Conservation (phyloP, 169 alveolate species). For the Fabrea salina region DNA sequence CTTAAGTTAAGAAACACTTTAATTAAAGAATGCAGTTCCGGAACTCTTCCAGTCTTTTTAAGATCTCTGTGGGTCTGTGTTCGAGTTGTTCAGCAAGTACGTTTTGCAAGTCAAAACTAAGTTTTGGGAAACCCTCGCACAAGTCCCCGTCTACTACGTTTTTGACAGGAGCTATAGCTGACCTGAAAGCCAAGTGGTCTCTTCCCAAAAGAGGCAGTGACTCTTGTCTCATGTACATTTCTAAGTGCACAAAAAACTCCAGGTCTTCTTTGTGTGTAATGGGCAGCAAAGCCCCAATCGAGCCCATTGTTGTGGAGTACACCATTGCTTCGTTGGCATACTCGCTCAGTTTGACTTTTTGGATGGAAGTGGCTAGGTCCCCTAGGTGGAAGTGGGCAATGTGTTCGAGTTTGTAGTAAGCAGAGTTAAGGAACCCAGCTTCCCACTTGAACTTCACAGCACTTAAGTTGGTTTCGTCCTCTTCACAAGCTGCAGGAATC, state of each 20-base stretch:
- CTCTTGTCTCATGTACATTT: constrained; percentile 96
- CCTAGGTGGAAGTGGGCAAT: constrained; percentile 96
- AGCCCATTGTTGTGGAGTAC: constrained; percentile 95
- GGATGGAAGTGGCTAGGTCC: constrained; percentile 94
- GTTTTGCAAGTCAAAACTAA: constrained; percentile 81
- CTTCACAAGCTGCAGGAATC: constrained; percentile 84
- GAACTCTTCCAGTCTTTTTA: constrained; percentile 92
- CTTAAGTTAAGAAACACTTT: constrained; percentile 24
- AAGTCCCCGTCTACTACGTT: constrained; percentile 97
- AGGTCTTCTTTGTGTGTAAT: constrained; percentile 93
- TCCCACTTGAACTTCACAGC: constrained; percentile 80
- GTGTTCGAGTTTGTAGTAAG: constrained; percentile 79
- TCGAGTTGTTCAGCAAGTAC: constrained; percentile 91
- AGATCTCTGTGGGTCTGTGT: constrained; percentile 89
- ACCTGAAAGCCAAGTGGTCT: constrained; percentile 83
- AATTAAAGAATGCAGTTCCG: constrained; percentile 88
- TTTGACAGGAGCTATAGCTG: constrained; percentile 82
- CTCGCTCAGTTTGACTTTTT: constrained; percentile 85
- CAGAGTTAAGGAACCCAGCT: constrained; percentile 81
- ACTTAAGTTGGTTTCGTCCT: constrained; percentile 80
- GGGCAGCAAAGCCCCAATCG: constrained; percentile 94
- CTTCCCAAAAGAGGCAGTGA: constrained; percentile 91
- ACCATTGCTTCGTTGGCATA: constrained; percentile 90
- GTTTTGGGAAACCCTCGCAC: constrained; percentile 88
- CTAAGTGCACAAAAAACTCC: constrained; percentile 93